Conservation (phyloP, 768 basidiomycete species). For the Wakefieldia striispora region DNA sequence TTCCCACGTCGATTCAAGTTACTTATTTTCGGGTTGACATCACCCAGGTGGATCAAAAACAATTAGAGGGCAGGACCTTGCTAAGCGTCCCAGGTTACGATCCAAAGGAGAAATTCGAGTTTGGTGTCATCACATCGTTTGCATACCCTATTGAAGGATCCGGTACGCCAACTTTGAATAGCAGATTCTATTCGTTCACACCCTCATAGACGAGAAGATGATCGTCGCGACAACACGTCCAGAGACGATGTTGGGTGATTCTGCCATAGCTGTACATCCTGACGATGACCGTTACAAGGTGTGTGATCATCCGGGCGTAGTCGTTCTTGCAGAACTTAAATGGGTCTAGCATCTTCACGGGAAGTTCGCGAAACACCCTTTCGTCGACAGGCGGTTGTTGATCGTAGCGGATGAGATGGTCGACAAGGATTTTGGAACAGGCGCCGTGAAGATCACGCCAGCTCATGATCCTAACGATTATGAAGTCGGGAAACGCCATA, state of each 20-base stretch:
- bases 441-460: slow-evolving; percentile 98
- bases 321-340: neutral
- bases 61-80: slow-evolving; percentile 79
- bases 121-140: slow-evolving; percentile 95
- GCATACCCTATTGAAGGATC: slow-evolving; percentile 89
- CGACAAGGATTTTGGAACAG: slow-evolving; percentile 96
- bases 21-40: neutral
- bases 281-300: slow-evolving; percentile 88
- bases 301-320: slow-evolving; percentile 30
- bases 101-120: slow-evolving; percentile 92
- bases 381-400: slow-evolving; percentile 80
- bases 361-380: slow-evolving; percentile 88
- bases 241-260: slow-evolving; percentile 98
- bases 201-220: slow-evolving; percentile 72
- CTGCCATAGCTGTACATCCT: slow-evolving; percentile 95
- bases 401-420: slow-evolving; percentile 87
- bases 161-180: slow-evolving; percentile 40
- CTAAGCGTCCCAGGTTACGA: slow-evolving; percentile 94
- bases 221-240: slow-evolving; percentile 97
- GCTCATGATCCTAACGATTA: slow-evolving; percentile 98
- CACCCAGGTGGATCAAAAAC: slow-evolving; percentile 84
- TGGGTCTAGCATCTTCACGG: slow-evolving; percentile 78
- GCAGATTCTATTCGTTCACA: neutral
- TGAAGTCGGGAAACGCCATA: slow-evolving; percentile 85
- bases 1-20: neutral